Conservation (phyloP, 371 early-diverging fungal genomes). For the Apophysomyces elegans region DNA sequence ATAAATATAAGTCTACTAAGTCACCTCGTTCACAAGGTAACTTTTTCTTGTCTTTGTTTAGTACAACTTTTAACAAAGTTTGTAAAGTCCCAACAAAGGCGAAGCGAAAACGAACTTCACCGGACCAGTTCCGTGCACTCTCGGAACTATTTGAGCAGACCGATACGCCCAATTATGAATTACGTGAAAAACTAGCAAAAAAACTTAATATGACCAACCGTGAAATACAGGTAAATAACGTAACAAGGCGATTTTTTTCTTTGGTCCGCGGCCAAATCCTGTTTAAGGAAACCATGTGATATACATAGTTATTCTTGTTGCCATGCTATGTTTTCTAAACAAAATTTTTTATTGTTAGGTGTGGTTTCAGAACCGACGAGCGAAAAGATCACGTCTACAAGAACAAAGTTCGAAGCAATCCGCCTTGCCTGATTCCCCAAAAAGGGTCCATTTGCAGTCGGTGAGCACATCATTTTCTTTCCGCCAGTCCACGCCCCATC, state of each 20-base stretch:
- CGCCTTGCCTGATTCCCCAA: neutral
- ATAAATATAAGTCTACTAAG: slow-evolving; percentile 9
- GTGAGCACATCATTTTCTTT: neutral
- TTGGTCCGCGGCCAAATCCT: neutral
- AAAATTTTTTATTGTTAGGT: slow-evolving; percentile 21
- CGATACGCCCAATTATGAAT: slow-evolving; percentile 86
- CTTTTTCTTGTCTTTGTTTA: neutral
- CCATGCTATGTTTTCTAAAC: slow-evolving; percentile 12
- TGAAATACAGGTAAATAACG: slow-evolving; percentile 79
- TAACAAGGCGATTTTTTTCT: slow-evolving; percentile 3
- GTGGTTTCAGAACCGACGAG: slow-evolving; percentile 42
- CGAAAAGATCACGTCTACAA: slow-evolving; percentile 31
- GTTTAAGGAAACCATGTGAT: slow-evolving; percentile 16
- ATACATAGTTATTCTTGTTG: slow-evolving; percentile 20
- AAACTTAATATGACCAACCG: slow-evolving; percentile 92
- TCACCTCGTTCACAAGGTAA: slow-evolving; percentile 3
- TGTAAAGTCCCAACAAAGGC: slow-evolving; percentile 38
- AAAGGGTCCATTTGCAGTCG: neutral
- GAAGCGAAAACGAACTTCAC: slow-evolving; percentile 77
- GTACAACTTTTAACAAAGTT: neutral
- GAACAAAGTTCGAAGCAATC: slow-evolving; percentile 23
- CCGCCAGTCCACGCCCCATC: neutral
- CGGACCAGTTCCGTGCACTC: slow-evolving; percentile 72
- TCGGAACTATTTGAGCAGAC: slow-evolving; percentile 73
- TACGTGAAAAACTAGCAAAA: slow-evolving; percentile 82